Base-by-base conservation (phyloP, 257 asterid genomes). In the Nicotiana tomentosiformis region DNA sequence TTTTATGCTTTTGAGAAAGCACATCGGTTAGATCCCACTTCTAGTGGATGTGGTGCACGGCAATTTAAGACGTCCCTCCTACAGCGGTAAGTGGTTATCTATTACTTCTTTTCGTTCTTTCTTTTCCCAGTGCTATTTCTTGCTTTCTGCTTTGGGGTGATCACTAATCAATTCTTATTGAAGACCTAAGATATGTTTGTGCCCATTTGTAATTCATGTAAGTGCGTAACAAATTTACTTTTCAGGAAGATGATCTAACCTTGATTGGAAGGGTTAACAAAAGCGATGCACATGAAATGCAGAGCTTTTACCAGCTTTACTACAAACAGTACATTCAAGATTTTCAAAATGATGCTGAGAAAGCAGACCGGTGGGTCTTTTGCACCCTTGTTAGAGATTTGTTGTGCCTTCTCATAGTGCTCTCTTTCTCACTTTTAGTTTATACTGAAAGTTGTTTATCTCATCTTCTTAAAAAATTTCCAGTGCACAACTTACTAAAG, bases 271-370 rank as follows among this genome's bases (percentile, higher is more conserved):
- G 98, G 88, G 98, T 94, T 35, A 96, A 92, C 88, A 96, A 96
- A 92, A 96, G 99, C 79, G 99, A 96, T 83, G 99, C 99, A 32
- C 97, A 97, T 53, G 99, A 96, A 91, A 94, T 96, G 99, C 98
- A 96, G 92, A 93, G 99, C 93, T 96, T 96, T 89, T 96, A 96
- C 87, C 98, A 94, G 87, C 98, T 90, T 90, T 96, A 96, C 88
- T 94, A 96, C 92, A 96, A 92, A 87, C 91, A 96, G 84, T 96
- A 94, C 86, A 96, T 96, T 82, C 98, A 96, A 88, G 98, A 98
- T 82, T 87, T 96, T 90, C 99, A 96, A 89, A 96, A 96, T 89
- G 99, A 96, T 83, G 26, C 26, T 23, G 26, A 23, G 26, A 23
- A 23, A 23, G 98, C 98, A 82, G 97, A 94, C 85, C 98, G 98